Percentiles rank a stretch among this genome's conserved stretches.
phyloP scores from a whole-genome alignment of 208 protist genomes.

The Novymonas esmeraldas region DNA sequence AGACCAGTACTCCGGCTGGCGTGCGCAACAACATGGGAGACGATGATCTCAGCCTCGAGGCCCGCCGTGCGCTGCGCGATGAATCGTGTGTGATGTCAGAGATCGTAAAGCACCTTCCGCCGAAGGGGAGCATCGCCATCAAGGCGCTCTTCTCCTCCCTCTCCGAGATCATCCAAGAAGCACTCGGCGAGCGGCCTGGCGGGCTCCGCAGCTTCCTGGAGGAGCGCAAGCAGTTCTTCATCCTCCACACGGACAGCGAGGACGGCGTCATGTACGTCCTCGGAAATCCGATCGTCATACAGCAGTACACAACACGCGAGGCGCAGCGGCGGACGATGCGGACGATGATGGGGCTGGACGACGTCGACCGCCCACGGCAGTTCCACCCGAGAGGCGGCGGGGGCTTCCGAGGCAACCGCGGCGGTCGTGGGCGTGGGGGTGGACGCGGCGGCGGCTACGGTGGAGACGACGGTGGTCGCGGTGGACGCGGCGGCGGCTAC shows the following conservation, averaged over 20 bases:
- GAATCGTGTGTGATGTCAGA: slow-evolving; percentile 57
- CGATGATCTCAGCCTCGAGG: slow-evolving; percentile 54
- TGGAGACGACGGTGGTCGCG: slow-evolving; percentile 17
- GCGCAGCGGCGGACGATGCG: slow-evolving; percentile 76
- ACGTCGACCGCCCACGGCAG: not conserved
- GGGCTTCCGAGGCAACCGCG: slow-evolving; percentile 8
- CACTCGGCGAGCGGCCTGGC: slow-evolving; percentile 72
- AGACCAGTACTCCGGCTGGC: not conserved
- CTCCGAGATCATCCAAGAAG: slow-evolving; percentile 63
- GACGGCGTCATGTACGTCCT: slow-evolving; percentile 71
- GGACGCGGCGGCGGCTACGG: slow-evolving; percentile 11
- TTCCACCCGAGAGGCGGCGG: slow-evolving; percentile 12
- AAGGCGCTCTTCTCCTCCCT: slow-evolving; percentile 71
- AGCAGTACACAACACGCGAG: slow-evolving; percentile 56
- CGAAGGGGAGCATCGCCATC: slow-evolving; percentile 61
- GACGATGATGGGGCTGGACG: slow-evolving; percentile 64
- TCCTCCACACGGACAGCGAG: slow-evolving; percentile 46
- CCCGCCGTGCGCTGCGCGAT: slow-evolving; percentile 70
- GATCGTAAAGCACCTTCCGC: slow-evolving; percentile 60
- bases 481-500: slow-evolving; percentile 3
- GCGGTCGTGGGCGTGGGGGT: slow-evolving; percentile 22
- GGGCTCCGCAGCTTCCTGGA: slow-evolving; percentile 73
- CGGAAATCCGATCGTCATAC: slow-evolving; percentile 57
- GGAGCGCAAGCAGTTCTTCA: slow-evolving; percentile 78
- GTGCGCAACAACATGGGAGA: slow-evolving; percentile 36